These are phyloP conservation scores for Diaporthe citri DNA, from an alignment of 2,329 filamentous ascomycete genomes.

Conservation along the genomic window DNA sequence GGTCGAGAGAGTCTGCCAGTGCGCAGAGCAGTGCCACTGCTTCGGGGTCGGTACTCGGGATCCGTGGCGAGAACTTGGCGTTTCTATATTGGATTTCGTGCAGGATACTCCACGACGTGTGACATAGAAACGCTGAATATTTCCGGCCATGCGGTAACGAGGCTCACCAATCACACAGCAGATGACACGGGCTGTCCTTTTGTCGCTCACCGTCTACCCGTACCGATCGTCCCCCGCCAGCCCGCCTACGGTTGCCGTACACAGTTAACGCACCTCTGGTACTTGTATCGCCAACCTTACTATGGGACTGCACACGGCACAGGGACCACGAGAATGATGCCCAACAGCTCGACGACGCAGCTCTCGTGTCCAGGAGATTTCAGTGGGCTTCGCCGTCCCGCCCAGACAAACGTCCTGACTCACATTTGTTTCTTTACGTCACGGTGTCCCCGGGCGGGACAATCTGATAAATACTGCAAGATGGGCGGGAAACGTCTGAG, in stretches of 20 bases:
- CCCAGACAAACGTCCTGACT: conserved; percentile 21
- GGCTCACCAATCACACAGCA: conserved; percentile 17
- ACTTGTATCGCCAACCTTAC: background rate
- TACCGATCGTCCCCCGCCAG: background rate
- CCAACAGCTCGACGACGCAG: background rate
- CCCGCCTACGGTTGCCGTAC: background rate
- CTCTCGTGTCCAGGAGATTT: background rate
- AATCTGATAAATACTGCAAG: conserved; percentile 6
- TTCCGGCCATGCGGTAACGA: conserved; percentile 28
- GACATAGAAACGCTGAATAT: conserved; percentile 3
- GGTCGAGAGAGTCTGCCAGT: background rate
- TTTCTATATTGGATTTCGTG: conserved; percentile 30
- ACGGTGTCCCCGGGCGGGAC: conserved; percentile 8
- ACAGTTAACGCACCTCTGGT: background rate
- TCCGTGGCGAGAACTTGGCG: conserved; percentile 28
- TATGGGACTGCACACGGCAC: background rate
- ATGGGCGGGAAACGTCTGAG: conserved; percentile 8
- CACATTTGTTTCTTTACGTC: conserved; percentile 23
- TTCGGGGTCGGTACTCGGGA: conserved; percentile 23
- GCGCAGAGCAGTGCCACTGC: background rate
- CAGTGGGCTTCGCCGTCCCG: background rate
- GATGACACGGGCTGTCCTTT: background rate
- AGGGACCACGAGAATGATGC: background rate
- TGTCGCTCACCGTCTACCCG: conserved; percentile 20
- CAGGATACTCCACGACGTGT: conserved; percentile 19